Percentiles rank a stretch among this genome's conserved stretches.
Evolutionary conservation across 2,329 filamentous ascomycete species (phyloP).

Genomic region (Aspergillus caelatus): DNA sequence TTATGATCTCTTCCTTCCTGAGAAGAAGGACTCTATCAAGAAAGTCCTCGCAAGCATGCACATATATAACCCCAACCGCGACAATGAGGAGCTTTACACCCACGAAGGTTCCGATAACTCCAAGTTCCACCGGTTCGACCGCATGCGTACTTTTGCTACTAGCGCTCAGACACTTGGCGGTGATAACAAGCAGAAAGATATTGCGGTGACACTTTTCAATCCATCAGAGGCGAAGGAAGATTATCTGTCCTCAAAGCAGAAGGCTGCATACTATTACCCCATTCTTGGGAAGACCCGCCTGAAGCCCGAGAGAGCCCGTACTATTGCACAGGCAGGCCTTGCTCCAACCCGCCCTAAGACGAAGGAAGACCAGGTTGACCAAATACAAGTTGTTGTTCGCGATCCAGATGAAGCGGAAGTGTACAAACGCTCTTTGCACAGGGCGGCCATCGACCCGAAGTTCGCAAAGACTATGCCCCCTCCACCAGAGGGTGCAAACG

Average conservation of each 20-base stretch:
- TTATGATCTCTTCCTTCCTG: conserved; percentile 63
- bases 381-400: conserved; percentile 55
- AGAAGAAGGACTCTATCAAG: conserved; percentile 48
- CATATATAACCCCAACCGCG: conserved; percentile 55
- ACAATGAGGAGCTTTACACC: conserved; percentile 55
- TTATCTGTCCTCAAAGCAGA: conserved; percentile 38
- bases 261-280: conserved; percentile 66
- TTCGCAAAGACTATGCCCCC: conserved; percentile 42
- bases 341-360: conserved; percentile 40
- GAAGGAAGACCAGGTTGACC: conserved; percentile 54
- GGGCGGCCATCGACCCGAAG: conserved; percentile 50
- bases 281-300: conserved; percentile 60
- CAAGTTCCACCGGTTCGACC: conserved; percentile 58
- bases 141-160: conserved; percentile 64
- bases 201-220: conserved; percentile 63
- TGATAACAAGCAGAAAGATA: conserved; percentile 57
- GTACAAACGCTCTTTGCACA: conserved; percentile 50
- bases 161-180: conserved; percentile 55
- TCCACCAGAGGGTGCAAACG: conserved; percentile 25
- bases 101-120: conserved; percentile 46
- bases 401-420: conserved; percentile 54
- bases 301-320: conserved; percentile 52
- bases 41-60: conserved; percentile 61
- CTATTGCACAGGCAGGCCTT: conserved; percentile 45
- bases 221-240: conserved; percentile 36